Base-by-base conservation (phyloP, 192 early-diverging fungal genomes). In the Gigaspora rosea region DNA sequence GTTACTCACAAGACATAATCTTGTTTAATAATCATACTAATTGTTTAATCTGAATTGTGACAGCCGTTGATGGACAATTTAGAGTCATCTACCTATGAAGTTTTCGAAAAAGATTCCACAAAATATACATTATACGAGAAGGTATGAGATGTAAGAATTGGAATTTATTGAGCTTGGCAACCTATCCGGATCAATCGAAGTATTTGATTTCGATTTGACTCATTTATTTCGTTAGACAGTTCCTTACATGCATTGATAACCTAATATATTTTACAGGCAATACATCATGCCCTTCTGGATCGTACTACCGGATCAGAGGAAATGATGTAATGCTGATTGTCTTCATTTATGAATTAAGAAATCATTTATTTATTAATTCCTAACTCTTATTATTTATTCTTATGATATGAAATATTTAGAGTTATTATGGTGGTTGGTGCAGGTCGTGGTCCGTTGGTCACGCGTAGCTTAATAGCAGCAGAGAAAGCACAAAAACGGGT, bases 1-100 rank as follows among this genome's bases (percentile, higher is more conserved):
- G 9, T 46, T 41, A 35, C n/a, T 35, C 6, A 59, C 46, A n/a
- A 22, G 22, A 36, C 5, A 52, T 32, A 1, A 32, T 9, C 4
- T 15, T 72, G 8, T 72, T 20, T 57, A 54, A 61, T 75, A 33
- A 16, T 63, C 35, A 16, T 58, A 32, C 15, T 56, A 18, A 56
- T 56, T 56, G 18, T 18, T 54, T 56, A 56, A 56, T 56, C 4
- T 56, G 4, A 15, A 22, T 66, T 16, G 2, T 77, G n/a, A 56
- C 84, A 95, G 88, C 98, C 98, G 12, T 85, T 99, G 33, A 95
- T 95, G 91, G 95, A 98, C 76, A 94, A 99, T 77, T 86, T 99
- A 47, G 96, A 95, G 62, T 93, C 94, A 9, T 90, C 88, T 6
- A 98, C 96, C 2, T 99, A 99, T 83, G 94, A 96, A 83, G 94